These are phyloP conservation scores for Colletotrichum sp. DNA, from an alignment of 2,329 filamentous ascomycete species.

Conservation along the genomic window DNA sequence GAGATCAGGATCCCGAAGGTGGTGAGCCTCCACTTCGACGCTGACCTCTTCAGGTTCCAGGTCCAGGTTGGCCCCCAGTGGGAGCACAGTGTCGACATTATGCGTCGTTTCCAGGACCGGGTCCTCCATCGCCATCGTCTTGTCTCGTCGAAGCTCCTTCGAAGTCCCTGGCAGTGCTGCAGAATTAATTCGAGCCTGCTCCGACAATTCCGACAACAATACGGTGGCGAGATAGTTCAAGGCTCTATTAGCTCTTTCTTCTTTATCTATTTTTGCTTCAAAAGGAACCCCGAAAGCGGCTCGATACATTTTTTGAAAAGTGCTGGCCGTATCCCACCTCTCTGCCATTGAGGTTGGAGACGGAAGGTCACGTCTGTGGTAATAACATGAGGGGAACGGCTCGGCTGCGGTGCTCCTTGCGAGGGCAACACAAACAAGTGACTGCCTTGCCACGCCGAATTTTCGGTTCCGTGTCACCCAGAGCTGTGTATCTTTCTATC, in stretches of 20 bases:
- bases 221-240: not conserved
- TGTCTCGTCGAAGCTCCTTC: not conserved
- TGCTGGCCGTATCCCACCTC: not conserved
- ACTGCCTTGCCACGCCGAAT: not conserved
- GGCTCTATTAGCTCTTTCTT: not conserved
- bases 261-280: not conserved
- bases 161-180: not conserved
- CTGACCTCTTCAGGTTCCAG: conserved; percentile 22
- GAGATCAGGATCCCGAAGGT: not conserved
- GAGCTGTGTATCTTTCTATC: not conserved
- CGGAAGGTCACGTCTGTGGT: not conserved
- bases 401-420: not conserved
- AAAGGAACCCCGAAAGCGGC: not conserved
- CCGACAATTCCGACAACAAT: not conserved
- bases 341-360: not conserved
- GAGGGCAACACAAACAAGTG: not conserved
- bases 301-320: not conserved
- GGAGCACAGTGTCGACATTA: not conserved
- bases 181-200: not conserved
- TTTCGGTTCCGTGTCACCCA: not conserved
- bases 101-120: not conserved
- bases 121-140: conserved; percentile 11
- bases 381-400: not conserved
- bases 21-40: not conserved
- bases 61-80: not conserved